Evolutionary conservation across 2,329 filamentous ascomycete species (phyloP).

Genomic region (Aureobasidium sp.): DNA sequence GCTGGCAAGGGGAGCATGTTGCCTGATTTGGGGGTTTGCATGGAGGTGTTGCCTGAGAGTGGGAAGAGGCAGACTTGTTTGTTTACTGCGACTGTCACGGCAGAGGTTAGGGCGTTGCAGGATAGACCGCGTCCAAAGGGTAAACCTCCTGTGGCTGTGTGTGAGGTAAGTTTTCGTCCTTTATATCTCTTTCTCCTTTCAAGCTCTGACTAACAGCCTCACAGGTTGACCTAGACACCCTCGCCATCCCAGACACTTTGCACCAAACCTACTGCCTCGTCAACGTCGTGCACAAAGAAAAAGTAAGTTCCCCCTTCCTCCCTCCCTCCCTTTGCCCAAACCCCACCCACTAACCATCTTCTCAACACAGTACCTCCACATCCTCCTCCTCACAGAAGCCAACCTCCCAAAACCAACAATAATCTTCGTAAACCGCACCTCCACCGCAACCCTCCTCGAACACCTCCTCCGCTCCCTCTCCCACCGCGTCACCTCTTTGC

Average conservation of each 20-base stretch:
- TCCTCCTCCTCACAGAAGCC: slow-evolving; percentile 69
- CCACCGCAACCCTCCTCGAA: slow-evolving; percentile 82
- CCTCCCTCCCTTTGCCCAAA: not conserved
- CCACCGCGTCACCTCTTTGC: slow-evolving; percentile 85
- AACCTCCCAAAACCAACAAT: slow-evolving; percentile 75
- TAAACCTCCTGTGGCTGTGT: slow-evolving; percentile 76
- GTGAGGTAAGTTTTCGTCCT: slow-evolving; percentile 46
- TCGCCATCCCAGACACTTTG: slow-evolving; percentile 74
- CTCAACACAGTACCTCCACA: slow-evolving; percentile 62
- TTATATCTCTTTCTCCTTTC: no score
- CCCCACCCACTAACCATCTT: no score
- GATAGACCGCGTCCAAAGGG: slow-evolving; percentile 62
- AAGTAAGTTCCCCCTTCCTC: slow-evolving; percentile 27
- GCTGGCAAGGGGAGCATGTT: slow-evolving; percentile 78
- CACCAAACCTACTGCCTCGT: slow-evolving; percentile 81
- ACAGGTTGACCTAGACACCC: slow-evolving; percentile 57
- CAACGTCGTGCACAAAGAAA: slow-evolving; percentile 82
- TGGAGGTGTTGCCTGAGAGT: slow-evolving; percentile 72
- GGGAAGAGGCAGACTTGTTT: slow-evolving; percentile 81
- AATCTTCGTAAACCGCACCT: slow-evolving; percentile 89
- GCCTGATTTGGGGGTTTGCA: slow-evolving; percentile 84
- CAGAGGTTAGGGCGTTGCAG: slow-evolving; percentile 83
- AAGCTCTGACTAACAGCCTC: not conserved
- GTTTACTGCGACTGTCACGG: slow-evolving; percentile 92
- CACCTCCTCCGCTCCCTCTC: slow-evolving; percentile 78